Evolutionary conservation across 75 land plant species (phyloP).

Genomic region (Adiantum capillusveneris): DNA sequence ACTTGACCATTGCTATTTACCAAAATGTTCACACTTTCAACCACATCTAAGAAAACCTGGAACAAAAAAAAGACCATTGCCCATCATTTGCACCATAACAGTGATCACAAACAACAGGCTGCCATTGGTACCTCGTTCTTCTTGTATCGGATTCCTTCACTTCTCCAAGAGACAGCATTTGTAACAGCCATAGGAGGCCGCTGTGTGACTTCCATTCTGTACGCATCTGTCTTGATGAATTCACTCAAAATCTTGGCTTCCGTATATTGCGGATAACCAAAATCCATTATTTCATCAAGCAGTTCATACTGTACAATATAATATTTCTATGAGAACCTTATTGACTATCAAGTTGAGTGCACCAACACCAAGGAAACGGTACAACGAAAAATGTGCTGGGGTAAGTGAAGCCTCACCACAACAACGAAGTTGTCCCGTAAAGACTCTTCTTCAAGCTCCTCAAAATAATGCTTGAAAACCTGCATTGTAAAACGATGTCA

Average conservation of each 20-base stretch:
- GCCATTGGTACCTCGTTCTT: constrained; percentile 95
- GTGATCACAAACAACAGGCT: too few species aligned
- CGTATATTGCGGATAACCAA: constrained; percentile 98
- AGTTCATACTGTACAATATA: constrained; percentile 72
- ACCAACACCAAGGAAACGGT: too few species aligned
- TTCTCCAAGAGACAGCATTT: constrained; percentile 99
- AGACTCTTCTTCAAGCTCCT: constrained; percentile 97
- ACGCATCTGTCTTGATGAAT: constrained; percentile 99
- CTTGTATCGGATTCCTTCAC: constrained; percentile 96
- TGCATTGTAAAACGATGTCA: constrained; percentile 13
- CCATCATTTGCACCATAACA: too few species aligned
- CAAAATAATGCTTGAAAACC: constrained; percentile 99
- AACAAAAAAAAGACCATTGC: too few species aligned
- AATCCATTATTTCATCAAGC: constrained; percentile 99
- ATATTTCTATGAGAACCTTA: constrained; percentile 6
- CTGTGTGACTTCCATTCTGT: constrained; percentile 92
- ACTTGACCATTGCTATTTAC: constrained; percentile 99
- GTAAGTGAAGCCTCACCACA: constrained; percentile 52
- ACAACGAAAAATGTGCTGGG: too few species aligned
- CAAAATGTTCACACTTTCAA: constrained; percentile 98
- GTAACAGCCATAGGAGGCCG: constrained; percentile 99
- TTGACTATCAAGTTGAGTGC: too few species aligned
- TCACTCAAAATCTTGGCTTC: constrained; percentile 99
- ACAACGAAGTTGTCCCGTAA: constrained; percentile 96
- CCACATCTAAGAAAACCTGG: constrained; percentile 98